Percentiles rank a stretch among this genome's conserved stretches.
phyloP scores from a whole-genome alignment of 805 yeast genomes.

The Babjeviella inositovora region DNA sequence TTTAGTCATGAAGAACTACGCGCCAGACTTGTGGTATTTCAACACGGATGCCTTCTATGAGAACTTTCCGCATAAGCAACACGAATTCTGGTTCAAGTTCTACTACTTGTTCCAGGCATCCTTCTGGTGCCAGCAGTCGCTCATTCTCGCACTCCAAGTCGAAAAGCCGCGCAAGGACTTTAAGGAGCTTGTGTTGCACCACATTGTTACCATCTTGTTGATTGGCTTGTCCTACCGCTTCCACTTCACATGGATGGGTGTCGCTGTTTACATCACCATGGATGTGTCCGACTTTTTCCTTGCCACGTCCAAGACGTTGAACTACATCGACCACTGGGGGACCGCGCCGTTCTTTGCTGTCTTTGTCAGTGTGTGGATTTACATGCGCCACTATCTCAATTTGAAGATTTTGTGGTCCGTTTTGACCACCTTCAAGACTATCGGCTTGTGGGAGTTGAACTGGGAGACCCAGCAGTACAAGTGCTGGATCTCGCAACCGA shows the following conservation, averaged over 20 bases:
- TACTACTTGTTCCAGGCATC: slow-evolving; percentile 90
- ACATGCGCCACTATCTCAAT: slow-evolving; percentile 79
- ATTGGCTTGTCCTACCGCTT: slow-evolving; percentile 81
- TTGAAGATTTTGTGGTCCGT: slow-evolving; percentile 71
- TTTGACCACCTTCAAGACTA: slow-evolving; percentile 71
- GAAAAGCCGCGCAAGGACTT: slow-evolving; percentile 95
- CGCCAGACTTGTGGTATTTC: slow-evolving; percentile 79
- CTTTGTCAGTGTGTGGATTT: slow-evolving; percentile 68
- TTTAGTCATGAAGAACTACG: slow-evolving; percentile 64
- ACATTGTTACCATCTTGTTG: slow-evolving; percentile 76
- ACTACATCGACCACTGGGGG: slow-evolving; percentile 57
- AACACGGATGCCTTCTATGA: slow-evolving; percentile 69
- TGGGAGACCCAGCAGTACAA: slow-evolving; percentile 90
- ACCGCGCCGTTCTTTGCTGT: slow-evolving; percentile 51
- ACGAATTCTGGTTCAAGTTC: slow-evolving; percentile 53
- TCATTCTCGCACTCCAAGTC: slow-evolving; percentile 64
- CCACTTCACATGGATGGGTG: slow-evolving; percentile 94
- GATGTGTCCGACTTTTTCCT: slow-evolving; percentile 87
- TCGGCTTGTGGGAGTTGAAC: slow-evolving; percentile 68
- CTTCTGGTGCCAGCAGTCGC: slow-evolving; percentile 94
- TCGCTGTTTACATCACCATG: slow-evolving; percentile 86
- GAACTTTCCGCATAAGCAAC: slow-evolving; percentile 70
- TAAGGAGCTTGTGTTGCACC: slow-evolving; percentile 83
- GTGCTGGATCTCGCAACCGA: slow-evolving; percentile 89
- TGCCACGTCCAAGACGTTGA: slow-evolving; percentile 71